phyloP scores from a whole-genome alignment of 352 stramenopile genomes.

The Pythium rhizo-oryzae region DNA sequence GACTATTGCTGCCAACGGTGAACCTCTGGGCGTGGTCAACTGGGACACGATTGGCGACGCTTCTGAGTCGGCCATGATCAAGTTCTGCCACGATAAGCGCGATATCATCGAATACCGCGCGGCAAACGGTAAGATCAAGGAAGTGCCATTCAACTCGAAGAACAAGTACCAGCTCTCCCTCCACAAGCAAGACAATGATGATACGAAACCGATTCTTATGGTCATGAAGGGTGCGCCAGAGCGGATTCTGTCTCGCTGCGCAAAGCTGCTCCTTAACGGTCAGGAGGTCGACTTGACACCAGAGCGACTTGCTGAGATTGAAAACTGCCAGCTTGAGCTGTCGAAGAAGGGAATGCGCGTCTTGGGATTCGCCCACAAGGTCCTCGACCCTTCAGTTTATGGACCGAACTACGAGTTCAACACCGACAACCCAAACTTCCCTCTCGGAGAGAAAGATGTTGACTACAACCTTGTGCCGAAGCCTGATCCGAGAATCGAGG shows the following conservation, averaged over 20 bases:
- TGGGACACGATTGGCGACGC: conserved; percentile 80
- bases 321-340: conserved; percentile 48
- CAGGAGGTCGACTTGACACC: conserved; percentile 89
- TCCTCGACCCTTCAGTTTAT: conserved; percentile 49
- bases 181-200: conserved; percentile 80
- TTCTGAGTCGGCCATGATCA: conserved; percentile 86
- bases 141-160: conserved; percentile 86
- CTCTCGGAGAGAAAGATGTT: conserved; percentile 82
- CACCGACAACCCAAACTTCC: conserved; percentile 86
- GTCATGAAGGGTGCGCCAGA: conserved; percentile 98
- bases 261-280: conserved; percentile 49
- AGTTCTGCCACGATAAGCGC: conserved; percentile 77
- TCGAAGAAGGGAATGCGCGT: conserved; percentile 72
- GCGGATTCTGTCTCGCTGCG: conserved; percentile 93
- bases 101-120: conserved; percentile 74
- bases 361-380: conserved; percentile 59
- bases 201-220: conserved; percentile 60
- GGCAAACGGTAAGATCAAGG: conserved; percentile 76
- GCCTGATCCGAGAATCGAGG: conserved; percentile 73
- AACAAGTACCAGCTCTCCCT: conserved; percentile 89
- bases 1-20: conserved; percentile 42
- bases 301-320: conserved; percentile 83
- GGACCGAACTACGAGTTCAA: conserved; percentile 62
- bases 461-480: conserved; percentile 74
- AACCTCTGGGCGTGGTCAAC: conserved; percentile 49